Conservation (phyloP, 176 grass and related monocot genomes). For the Pontederia crassipes region DNA sequence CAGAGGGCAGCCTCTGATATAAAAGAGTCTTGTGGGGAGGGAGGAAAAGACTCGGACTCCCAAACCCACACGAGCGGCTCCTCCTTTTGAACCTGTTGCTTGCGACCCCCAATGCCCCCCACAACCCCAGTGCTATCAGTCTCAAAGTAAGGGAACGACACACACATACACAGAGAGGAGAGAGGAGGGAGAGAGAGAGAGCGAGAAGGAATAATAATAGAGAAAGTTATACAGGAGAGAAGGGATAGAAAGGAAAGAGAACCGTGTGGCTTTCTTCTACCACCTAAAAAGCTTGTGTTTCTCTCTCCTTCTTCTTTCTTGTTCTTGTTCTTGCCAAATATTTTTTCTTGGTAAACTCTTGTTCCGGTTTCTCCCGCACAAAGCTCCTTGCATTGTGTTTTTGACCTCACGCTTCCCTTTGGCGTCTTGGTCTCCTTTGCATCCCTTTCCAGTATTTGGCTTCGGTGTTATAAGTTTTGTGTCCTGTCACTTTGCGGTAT, state of each 20-base stretch:
- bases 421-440: too few species aligned
- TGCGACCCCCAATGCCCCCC: slow-evolving; percentile 5
- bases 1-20: slow-evolving; percentile 5
- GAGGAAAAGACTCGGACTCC: slow-evolving; percentile 6
- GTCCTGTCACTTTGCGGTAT: too few species aligned
- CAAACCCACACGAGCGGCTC: slow-evolving; percentile 16
- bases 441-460: too few species aligned
- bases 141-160: not conserved
- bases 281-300: not conserved
- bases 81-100: slow-evolving; percentile 10
- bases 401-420: too few species aligned
- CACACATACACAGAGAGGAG: too few species aligned
- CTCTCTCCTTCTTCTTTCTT: not conserved
- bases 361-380: not conserved
- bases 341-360: not conserved
- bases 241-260: too few species aligned
- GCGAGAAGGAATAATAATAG: not conserved
- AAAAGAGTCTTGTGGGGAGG: slow-evolving; percentile 3
- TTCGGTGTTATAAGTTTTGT: too few species aligned
- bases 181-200: too few species aligned
- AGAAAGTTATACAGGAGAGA: too few species aligned
- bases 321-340: not conserved
- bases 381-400: too few species aligned
- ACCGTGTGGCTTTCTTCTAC: not conserved
- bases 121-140: not conserved